These are phyloP conservation scores for Helianthus annuus DNA, from an alignment of 129 eudicot species.

Conservation along the genomic window HanXRQr2.0-SUNRISE NC_035446.2:168836171-168836670, in stretches of 20 bases:
- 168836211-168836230: conserved; percentile 73
- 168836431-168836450: conserved; percentile 14
- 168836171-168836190: conserved; percentile 80
- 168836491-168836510: conserved; percentile 23
- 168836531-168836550: too few species aligned
- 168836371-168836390: conserved; percentile 19
- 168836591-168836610: too few species aligned
- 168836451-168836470: not conserved
- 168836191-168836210: conserved; percentile 81
- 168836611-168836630: conserved; percentile 4
- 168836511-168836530: not conserved
- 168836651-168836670: not conserved
- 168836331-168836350: conserved; percentile 46
- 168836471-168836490: conserved; percentile 10
- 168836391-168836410: conserved; percentile 33
- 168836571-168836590: conserved; percentile 31
- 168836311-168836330: conserved; percentile 12
- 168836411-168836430: conserved; percentile 5
- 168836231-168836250: conserved; percentile 85
- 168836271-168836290: conserved; percentile 49
- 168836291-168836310: conserved; percentile 29
- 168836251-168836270: conserved; percentile 81
- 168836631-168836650: conserved; percentile 23
- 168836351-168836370: conserved; percentile 3
- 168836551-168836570: conserved; percentile 23